Percentiles rank a stretch among this genome's conserved stretches.
Conservation (phyloP, 495 filamentous ascomycete genomes). For the Usnea hakonensis region DNA sequence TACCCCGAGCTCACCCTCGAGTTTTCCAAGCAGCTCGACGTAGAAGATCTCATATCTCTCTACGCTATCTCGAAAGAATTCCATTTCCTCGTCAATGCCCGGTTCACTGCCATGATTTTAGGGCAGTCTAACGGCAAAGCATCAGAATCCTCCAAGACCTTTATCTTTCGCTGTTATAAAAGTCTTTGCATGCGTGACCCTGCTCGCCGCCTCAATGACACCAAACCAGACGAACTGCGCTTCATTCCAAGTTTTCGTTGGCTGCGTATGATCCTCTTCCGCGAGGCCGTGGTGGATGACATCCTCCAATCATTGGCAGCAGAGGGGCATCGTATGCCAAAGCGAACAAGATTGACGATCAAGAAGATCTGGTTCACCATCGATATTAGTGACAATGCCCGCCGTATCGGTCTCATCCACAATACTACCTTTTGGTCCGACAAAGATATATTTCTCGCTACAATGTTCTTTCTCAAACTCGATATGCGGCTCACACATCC, state of each 20-base stretch:
- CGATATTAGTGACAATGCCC: constrained; percentile 46
- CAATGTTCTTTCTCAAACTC: constrained; percentile 55
- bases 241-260: constrained; percentile 43
- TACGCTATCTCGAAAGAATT: constrained; percentile 52
- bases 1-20: constrained; percentile 43
- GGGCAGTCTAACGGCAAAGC: constrained; percentile 35
- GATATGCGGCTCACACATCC: constrained; percentile 52
- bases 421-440: constrained; percentile 43
- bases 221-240: constrained; percentile 22
- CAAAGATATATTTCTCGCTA: constrained; percentile 45
- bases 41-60: constrained; percentile 45
- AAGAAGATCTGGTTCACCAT: constrained; percentile 61
- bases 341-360: constrained; percentile 34
- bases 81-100: constrained; percentile 41
- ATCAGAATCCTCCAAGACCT: constrained; percentile 40
- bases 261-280: constrained; percentile 45
- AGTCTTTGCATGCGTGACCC: constrained; percentile 46
- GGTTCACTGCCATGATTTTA: constrained; percentile 37
- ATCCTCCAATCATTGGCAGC: constrained; percentile 47
- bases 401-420: constrained; percentile 42
- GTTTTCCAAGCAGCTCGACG: constrained; percentile 42
- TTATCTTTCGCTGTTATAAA: constrained; percentile 44
- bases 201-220: constrained; percentile 21
- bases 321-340: constrained; percentile 45
- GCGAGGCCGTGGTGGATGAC: constrained; percentile 41